Evolutionary conservation across 164 flowering plant species (phyloP).

Genomic region (Liquidambar formosana): DNA sequence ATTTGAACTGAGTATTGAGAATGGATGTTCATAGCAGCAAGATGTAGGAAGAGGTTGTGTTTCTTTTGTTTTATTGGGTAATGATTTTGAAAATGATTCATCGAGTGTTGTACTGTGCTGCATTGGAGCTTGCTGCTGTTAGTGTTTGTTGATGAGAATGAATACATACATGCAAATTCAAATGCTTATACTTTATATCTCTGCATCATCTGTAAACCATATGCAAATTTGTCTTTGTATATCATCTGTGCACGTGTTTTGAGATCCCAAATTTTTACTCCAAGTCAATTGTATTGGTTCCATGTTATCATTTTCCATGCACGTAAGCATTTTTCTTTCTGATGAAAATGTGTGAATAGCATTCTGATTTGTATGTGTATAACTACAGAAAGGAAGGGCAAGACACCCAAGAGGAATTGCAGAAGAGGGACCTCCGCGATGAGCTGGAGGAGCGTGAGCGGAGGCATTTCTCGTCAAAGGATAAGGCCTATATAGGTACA

Average conservation of each 20-base stretch:
- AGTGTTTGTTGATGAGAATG: background rate
- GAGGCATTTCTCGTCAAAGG: constrained; percentile 88
- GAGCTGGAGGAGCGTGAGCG: constrained; percentile 91
- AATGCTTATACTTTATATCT: background rate
- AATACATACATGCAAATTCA: background rate
- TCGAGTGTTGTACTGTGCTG: background rate
- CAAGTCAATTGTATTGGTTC: background rate
- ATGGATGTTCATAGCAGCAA: too few relatives aligned
- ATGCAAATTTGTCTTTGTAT: background rate
- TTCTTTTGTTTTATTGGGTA: too few relatives aligned
- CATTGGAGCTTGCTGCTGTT: background rate
- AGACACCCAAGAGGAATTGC: constrained; percentile 87
- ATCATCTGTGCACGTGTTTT: background rate
- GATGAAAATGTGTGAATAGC: background rate
- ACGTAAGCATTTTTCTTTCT: background rate
- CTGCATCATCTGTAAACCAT: background rate
- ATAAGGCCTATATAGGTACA: constrained; percentile 45
- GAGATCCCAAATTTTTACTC: background rate
- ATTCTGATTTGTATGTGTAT: background rate
- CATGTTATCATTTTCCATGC: background rate
- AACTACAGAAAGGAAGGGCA: constrained; percentile 87
- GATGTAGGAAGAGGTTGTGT: too few relatives aligned
- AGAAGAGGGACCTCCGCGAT: constrained; percentile 80
- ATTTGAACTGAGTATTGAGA: too few relatives aligned
- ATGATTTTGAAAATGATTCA: too few relatives aligned